phyloP scores from a whole-genome alignment of 257 asterid genomes.

The Solanum microdontum region DNA sequence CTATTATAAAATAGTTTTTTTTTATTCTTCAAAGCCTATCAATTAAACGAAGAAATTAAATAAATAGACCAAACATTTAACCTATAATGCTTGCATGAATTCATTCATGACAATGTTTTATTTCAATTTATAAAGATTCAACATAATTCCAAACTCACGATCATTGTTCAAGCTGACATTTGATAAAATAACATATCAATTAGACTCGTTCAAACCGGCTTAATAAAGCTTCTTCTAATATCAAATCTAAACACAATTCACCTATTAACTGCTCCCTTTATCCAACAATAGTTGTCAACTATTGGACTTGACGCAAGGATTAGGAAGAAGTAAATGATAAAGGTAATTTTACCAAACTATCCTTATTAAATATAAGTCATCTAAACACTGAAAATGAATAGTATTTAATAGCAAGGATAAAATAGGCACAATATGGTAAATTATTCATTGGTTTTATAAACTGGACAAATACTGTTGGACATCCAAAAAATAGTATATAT shows the following conservation, averaged over 20 bases:
- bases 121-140: neutral
- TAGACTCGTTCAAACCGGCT: neutral
- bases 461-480: rapidly evolving
- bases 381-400: too few relatives aligned
- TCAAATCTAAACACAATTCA: neutral
- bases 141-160: neutral
- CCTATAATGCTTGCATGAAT: neutral
- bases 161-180: neutral
- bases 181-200: neutral
- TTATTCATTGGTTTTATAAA: too few relatives aligned
- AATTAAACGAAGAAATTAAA: neutral
- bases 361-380: too few relatives aligned
- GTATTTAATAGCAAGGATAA: too few relatives aligned
- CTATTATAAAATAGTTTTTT: neutral
- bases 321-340: too few relatives aligned
- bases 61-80: neutral
- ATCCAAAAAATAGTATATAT: too few relatives aligned
- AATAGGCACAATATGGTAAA: too few relatives aligned
- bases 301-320: neutral
- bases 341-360: too few relatives aligned
- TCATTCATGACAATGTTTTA: neutral
- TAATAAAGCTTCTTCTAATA: neutral
- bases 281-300: too few relatives aligned
- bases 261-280: neutral
- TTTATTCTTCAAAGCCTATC: neutral